Percentiles rank a stretch among this genome's conserved stretches.
Evolutionary conservation across 108 stramenopile species (phyloP).

Genomic region (Pseudonitzschia multiseries): DNA sequence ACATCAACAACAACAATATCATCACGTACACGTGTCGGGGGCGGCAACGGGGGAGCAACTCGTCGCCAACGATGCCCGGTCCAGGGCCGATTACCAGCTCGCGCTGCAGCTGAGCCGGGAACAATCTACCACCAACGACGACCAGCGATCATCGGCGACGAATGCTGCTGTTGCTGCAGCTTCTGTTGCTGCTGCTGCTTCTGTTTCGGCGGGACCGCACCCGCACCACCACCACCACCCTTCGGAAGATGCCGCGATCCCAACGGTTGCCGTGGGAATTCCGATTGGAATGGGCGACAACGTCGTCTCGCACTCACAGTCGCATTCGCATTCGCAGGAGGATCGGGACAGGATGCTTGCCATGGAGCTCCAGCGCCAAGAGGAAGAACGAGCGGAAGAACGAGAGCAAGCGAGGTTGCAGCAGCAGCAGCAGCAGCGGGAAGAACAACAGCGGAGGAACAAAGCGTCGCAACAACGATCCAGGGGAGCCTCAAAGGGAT

Average conservation of each 20-base stretch:
- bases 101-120: slow-evolving; percentile 60
- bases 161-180: no score
- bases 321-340: not conserved
- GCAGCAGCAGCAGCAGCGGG: not conserved
- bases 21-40: no score
- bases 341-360: slow-evolving; percentile 1
- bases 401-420: slow-evolving; percentile 1
- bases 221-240: no score
- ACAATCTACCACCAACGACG: no score
- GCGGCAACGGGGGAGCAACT: slow-evolving; percentile 52
- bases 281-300: not conserved
- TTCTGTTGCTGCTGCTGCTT: no score
- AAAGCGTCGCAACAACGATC: not conserved
- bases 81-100: slow-evolving; percentile 69
- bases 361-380: slow-evolving; percentile 8
- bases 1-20: not conserved
- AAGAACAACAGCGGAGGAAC: not conserved
- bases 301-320: no score
- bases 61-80: slow-evolving; percentile 50
- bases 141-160: no score
- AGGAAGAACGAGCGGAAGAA: slow-evolving; percentile 10
- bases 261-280: not conserved
- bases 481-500: not conserved
- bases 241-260: not conserved
- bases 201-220: no score